These are phyloP conservation scores for Aspergillus oerlinghausenensis DNA, from an alignment of 2,329 filamentous ascomycete genomes.

Conservation along the genomic window DNA sequence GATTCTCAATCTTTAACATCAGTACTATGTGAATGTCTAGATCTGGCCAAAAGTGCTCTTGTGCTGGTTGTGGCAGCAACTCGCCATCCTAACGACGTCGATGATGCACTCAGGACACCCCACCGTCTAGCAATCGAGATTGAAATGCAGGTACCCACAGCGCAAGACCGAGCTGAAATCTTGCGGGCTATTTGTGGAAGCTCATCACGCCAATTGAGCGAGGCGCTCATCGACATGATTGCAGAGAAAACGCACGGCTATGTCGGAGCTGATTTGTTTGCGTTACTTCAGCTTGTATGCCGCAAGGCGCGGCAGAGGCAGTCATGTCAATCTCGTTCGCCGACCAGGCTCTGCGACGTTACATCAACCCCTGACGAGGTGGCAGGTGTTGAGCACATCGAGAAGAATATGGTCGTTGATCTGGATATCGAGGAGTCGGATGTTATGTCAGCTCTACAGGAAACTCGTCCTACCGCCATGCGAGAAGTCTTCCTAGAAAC, in stretches of 20 bases:
- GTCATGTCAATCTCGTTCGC: slow-evolving; percentile 10
- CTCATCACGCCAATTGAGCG: slow-evolving; percentile 46
- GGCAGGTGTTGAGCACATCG: background rate
- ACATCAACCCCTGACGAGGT: background rate
- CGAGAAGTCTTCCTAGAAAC: slow-evolving; percentile 84
- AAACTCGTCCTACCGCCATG: slow-evolving; percentile 78
- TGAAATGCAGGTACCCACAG: slow-evolving; percentile 72
- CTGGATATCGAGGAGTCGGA: slow-evolving; percentile 34
- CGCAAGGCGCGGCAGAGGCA: slow-evolving; percentile 35
- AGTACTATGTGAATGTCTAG: slow-evolving; percentile 38
- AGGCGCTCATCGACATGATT: slow-evolving; percentile 55
- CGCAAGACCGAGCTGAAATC: slow-evolving; percentile 66
- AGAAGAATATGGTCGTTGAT: slow-evolving; percentile 15
- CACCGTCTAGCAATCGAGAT: slow-evolving; percentile 65
- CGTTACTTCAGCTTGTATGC: slow-evolving; percentile 55
- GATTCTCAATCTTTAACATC: slow-evolving; percentile 33
- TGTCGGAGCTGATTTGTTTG: slow-evolving; percentile 71
- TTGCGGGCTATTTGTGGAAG: slow-evolving; percentile 54
- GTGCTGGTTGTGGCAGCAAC: slow-evolving; percentile 74
- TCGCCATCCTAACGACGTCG: slow-evolving; percentile 67
- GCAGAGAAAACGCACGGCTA: slow-evolving; percentile 81
- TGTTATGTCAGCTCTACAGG: slow-evolving; percentile 53
- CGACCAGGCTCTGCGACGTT: background rate
- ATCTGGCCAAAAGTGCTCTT: slow-evolving; percentile 41
- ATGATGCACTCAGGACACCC: slow-evolving; percentile 60